These are phyloP conservation scores for Austroboletus eburneus DNA, from an alignment of 768 basidiomycete species.

Conservation along the genomic window DNA sequence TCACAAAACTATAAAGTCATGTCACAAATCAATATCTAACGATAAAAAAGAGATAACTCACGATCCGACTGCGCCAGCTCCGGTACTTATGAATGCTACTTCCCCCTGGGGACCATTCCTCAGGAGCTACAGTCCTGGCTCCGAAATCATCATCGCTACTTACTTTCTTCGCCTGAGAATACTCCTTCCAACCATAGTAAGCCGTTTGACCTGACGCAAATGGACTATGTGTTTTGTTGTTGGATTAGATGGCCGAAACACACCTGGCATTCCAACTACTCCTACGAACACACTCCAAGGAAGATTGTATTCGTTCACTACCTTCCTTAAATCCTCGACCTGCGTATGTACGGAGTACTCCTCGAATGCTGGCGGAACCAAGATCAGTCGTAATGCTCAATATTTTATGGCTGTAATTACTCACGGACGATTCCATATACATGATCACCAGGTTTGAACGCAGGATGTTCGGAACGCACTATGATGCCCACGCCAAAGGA, in stretches of 20 bases:
- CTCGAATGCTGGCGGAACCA: conserved; percentile 32
- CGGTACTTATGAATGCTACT: conserved; percentile 44
- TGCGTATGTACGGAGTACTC: no score
- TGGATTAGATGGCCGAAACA: conserved; percentile 1
- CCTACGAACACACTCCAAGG: conserved; percentile 31
- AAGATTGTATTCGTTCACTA: conserved; percentile 27
- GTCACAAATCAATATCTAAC: conserved; percentile 7
- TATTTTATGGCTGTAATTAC: conserved; percentile 36
- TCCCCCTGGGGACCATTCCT: conserved; percentile 37
- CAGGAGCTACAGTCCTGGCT: not conserved
- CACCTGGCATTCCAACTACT: conserved; percentile 30
- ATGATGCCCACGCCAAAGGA: conserved; percentile 40
- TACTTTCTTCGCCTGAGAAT: conserved; percentile 19
- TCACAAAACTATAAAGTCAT: conserved; percentile 37
- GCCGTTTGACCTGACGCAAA: conserved; percentile 24
- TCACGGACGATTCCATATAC: conserved; percentile 25
- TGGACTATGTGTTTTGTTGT: conserved; percentile 1
- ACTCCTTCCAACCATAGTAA: conserved; percentile 18
- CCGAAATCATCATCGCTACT: conserved; percentile 5
- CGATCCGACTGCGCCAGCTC: conserved; percentile 53
- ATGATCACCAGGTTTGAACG: conserved; percentile 4
- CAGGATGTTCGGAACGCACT: conserved; percentile 10
- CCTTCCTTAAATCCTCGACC: not conserved
- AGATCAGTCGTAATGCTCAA: conserved; percentile 39
- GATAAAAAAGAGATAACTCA: conserved; percentile 37